Conservation (phyloP, 768 basidiomycete species). For the Boletales sp. region DNA sequence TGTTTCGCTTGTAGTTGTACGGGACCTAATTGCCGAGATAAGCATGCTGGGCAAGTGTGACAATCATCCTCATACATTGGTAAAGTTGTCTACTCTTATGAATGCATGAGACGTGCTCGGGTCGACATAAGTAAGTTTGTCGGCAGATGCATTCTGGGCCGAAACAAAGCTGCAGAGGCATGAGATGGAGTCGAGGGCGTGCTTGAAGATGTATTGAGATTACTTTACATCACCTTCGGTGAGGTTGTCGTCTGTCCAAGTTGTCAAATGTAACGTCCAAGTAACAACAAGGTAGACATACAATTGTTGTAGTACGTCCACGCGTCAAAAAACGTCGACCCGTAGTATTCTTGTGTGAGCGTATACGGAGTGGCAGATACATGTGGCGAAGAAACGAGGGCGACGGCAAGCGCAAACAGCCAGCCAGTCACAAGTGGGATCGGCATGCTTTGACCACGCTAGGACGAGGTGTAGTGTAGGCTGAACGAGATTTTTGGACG, state of each 20-base stretch:
- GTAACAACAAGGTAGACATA: slow-evolving; percentile 26
- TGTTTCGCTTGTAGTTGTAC: slow-evolving; percentile 58
- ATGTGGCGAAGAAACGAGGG: slow-evolving; percentile 5
- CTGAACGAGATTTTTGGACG: not conserved
- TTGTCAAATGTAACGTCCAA: not conserved
- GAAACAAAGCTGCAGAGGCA: slow-evolving; percentile 44
- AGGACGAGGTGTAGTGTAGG: not conserved
- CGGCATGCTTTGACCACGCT: slow-evolving; percentile 6
- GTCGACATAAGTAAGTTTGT: slow-evolving; percentile 61
- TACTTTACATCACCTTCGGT: slow-evolving; percentile 64
- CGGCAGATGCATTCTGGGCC: slow-evolving; percentile 37
- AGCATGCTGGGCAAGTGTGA: not conserved
- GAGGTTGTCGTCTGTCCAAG: slow-evolving; percentile 55
- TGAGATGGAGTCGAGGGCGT: not conserved
- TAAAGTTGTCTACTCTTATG: slow-evolving; percentile 72
- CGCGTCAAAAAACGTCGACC: slow-evolving; percentile 60
- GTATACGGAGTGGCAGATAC: slow-evolving; percentile 40
- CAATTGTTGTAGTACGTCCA: slow-evolving; percentile 66
- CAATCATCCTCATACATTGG: slow-evolving; percentile 35
- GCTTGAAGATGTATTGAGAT: slow-evolving; percentile 2
- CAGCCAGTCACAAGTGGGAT: not conserved
- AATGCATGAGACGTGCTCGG: slow-evolving; percentile 64
- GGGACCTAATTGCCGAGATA: slow-evolving; percentile 18
- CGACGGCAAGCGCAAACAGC: slow-evolving; percentile 5
- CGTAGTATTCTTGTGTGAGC: slow-evolving; percentile 54